Conservation (phyloP, 2,329 filamentous ascomycete genomes). For the Colletotrichum melonis region DNA sequence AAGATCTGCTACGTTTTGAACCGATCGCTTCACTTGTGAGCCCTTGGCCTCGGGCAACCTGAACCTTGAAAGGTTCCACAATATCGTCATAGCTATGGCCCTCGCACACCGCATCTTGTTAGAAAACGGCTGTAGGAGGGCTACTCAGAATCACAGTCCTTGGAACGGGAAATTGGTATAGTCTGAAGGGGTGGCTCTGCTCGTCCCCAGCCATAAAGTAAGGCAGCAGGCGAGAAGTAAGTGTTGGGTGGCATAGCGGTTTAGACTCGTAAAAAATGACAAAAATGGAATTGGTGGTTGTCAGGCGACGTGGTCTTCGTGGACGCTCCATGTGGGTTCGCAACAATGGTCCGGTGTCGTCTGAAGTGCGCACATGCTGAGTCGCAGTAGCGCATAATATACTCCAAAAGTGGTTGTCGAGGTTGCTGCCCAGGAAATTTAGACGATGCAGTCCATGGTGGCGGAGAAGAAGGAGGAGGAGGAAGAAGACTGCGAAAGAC, state of each 20-base stretch:
- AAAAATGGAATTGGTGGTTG: background rate
- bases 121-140: background rate
- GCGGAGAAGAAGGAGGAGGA: constrained; percentile 5
- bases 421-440: background rate
- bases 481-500: background rate
- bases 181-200: background rate
- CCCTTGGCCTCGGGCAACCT: constrained; percentile 7
- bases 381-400: constrained; percentile 15
- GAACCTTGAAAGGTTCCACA: constrained; percentile 29
- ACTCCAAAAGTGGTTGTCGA: background rate
- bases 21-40: constrained; percentile 23
- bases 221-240: background rate
- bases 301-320: constrained; percentile 16
- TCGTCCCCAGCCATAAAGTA: background rate
- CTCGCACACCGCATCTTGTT: constrained; percentile 28
- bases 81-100: constrained; percentile 20
- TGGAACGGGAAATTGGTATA: constrained; percentile 9
- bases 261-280: constrained; percentile 8
- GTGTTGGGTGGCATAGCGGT: background rate
- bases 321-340: background rate
- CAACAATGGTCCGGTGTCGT: constrained; percentile 9
- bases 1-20: constrained; percentile 27
- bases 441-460: constrained; percentile 3
- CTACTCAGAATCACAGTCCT: background rate
- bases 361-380: constrained; percentile 28